Conservation (phyloP, 208 protist species). For the Leptomonas pyrrhocoris region DNA sequence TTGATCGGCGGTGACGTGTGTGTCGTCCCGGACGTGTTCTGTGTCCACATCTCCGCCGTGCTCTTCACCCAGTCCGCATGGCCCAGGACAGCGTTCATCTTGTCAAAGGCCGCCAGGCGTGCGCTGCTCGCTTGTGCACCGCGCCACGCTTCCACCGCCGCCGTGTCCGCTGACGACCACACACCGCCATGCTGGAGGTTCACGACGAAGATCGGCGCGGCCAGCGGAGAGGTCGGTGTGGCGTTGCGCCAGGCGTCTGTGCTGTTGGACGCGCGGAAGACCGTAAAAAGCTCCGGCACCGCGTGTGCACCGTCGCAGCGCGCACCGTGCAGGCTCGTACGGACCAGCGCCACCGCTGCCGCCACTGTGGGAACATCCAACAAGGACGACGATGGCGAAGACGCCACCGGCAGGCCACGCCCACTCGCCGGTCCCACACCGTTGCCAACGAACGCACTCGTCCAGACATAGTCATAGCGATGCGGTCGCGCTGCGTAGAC, state of each 20-base stretch:
- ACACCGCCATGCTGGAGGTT: conserved; percentile 38
- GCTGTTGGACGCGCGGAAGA: background rate
- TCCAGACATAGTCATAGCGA: conserved; percentile 44
- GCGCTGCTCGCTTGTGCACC: conserved; percentile 1
- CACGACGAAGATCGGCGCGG: conserved; percentile 57
- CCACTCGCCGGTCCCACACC: conserved; percentile 42
- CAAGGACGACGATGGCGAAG: background rate
- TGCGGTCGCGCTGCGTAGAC: conserved; percentile 36
- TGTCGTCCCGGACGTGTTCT: background rate
- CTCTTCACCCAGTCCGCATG: conserved; percentile 17
- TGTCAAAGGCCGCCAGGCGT: conserved; percentile 1
- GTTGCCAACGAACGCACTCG: conserved; percentile 48
- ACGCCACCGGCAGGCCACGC: background rate
- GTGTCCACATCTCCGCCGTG: conserved; percentile 33
- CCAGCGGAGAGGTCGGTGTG: conserved; percentile 27
- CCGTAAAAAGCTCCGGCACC: conserved; percentile 15
- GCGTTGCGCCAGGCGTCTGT: background rate
- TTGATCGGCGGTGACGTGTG: conserved; percentile 12
- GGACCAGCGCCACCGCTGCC: conserved; percentile 59
- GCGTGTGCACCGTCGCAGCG: conserved; percentile 40
- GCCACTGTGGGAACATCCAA: conserved; percentile 38
- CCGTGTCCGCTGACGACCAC: conserved; percentile 25
- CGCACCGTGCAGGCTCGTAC: conserved; percentile 45
- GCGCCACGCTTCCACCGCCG: conserved; percentile 20
- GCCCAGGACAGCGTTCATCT: conserved; percentile 23